Evolutionary conservation across 805 yeast species (phyloP).

Genomic region (Cyberlindnera veronae): DNA sequence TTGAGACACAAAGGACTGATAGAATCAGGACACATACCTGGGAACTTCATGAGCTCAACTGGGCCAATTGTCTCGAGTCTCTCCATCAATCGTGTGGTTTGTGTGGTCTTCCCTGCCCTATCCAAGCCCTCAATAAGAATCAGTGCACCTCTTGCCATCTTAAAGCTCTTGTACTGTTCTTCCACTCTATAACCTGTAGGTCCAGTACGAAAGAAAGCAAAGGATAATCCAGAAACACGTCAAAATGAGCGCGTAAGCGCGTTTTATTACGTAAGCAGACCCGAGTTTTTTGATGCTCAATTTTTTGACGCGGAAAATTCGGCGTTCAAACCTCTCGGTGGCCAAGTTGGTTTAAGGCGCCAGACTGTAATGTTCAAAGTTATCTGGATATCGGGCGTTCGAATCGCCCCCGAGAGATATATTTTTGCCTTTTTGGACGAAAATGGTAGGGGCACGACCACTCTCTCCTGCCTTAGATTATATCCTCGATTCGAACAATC

Average conservation of each 20-base stretch:
- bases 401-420: slow-evolving; percentile 48
- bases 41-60: slow-evolving; percentile 67
- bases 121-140: slow-evolving; percentile 91
- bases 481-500: background rate
- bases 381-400: slow-evolving; percentile 49
- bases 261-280: background rate
- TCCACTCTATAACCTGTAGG: background rate
- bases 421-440: slow-evolving; percentile 6
- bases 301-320: no score
- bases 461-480: background rate
- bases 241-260: background rate
- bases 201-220: background rate
- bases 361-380: slow-evolving; percentile 38
- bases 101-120: slow-evolving; percentile 92
- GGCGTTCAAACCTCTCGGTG: slow-evolving; percentile 38
- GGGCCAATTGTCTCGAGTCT: slow-evolving; percentile 30
- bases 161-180: background rate
- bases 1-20: no score
- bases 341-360: slow-evolving; percentile 46
- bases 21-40: no score
- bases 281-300: background rate
- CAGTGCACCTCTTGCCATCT: slow-evolving; percentile 58
- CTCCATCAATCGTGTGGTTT: slow-evolving; percentile 43
- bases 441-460: slow-evolving; percentile 1
- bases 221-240: background rate